These are phyloP conservation scores for Quercus ilex DNA, from an alignment of 306 rosid species.

Conservation along the genomic window DNA sequence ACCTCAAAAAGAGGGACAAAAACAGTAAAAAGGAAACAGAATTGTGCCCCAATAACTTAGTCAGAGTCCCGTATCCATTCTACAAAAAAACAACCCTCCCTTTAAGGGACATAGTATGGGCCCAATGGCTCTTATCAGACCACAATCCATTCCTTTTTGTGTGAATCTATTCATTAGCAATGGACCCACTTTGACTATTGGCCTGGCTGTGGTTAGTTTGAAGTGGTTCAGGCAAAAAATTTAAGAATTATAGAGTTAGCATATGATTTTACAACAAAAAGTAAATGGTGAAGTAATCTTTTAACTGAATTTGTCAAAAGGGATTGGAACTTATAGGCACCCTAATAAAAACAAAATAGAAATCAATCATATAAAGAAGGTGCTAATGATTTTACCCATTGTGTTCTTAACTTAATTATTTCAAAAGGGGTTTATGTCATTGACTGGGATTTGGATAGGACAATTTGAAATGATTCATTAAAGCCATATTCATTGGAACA, in stretches of 20 bases:
- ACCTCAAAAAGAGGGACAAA: constrained; percentile 25
- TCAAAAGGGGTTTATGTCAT: no score
- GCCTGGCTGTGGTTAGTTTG: constrained; percentile 21
- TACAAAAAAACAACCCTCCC: neutral
- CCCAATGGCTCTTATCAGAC: constrained; percentile 24
- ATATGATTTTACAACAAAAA: neutral
- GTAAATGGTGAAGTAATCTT: constrained; percentile 5
- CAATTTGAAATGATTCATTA: constrained; percentile 14
- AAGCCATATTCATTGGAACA: constrained; percentile 25
- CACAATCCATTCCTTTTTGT: constrained; percentile 7
- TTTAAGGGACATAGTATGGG: constrained; percentile 23
- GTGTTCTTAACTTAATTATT: neutral
- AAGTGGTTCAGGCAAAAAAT: neutral
- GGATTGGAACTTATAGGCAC: neutral
- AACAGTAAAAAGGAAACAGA: constrained; percentile 9
- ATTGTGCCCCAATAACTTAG: constrained; percentile 10
- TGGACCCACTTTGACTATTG: constrained; percentile 41
- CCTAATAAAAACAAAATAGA: constrained; percentile 1
- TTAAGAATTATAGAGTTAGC: neutral
- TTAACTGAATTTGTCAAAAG: constrained; percentile 8
- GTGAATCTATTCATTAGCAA: constrained; percentile 19
- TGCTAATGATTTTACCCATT: constrained; percentile 22
- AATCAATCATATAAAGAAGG: constrained; percentile 14
- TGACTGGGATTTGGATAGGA: neutral
- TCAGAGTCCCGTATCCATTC: constrained; percentile 5